Conservation (phyloP, 768 basidiomycete species). For the Daedaleopsis sinensis region DNA sequence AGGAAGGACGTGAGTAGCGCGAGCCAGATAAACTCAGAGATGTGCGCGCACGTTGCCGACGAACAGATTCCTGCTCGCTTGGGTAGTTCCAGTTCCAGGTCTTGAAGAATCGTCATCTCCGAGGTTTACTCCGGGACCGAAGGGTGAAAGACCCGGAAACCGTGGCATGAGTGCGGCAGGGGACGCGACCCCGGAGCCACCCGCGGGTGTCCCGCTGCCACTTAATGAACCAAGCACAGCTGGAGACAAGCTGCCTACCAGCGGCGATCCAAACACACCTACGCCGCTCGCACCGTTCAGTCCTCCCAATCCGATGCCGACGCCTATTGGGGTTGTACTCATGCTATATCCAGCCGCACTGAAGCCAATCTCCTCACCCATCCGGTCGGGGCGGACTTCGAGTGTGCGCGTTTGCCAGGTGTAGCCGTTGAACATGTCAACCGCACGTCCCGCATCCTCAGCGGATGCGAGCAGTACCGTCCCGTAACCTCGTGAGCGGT, state of each 20-base stretch:
- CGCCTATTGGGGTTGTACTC: constrained; percentile 1
- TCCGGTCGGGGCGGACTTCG: constrained; percentile 88
- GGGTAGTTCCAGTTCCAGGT: constrained; percentile 8
- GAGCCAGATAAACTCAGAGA: neutral
- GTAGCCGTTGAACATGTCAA: constrained; percentile 94
- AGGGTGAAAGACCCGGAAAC: constrained; percentile 12
- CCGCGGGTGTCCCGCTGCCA: constrained; percentile 11
- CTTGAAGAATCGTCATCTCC: constrained; percentile 10
- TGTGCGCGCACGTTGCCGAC: constrained; percentile 72
- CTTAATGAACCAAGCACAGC: constrained; percentile 1
- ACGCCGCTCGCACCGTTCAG: constrained; percentile 22
- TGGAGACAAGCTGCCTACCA: constrained; percentile 9
- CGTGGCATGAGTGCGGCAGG: constrained; percentile 15
- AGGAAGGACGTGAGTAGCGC: constrained; percentile 35
- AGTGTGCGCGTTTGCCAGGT: constrained; percentile 94
- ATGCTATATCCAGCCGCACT: constrained; percentile 4
- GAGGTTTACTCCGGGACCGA: neutral
- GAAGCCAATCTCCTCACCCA: constrained; percentile 43
- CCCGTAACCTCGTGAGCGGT: constrained; percentile 91
- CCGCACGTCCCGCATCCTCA: constrained; percentile 91
- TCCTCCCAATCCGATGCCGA: constrained; percentile 8
- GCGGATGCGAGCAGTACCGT: constrained; percentile 94
- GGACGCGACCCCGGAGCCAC: constrained; percentile 8
- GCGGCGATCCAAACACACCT: constrained; percentile 11
- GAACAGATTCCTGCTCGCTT: constrained; percentile 64